phyloP scores from a whole-genome alignment of 192 early-diverging fungal genomes.

The Coemansia sp. region DNA sequence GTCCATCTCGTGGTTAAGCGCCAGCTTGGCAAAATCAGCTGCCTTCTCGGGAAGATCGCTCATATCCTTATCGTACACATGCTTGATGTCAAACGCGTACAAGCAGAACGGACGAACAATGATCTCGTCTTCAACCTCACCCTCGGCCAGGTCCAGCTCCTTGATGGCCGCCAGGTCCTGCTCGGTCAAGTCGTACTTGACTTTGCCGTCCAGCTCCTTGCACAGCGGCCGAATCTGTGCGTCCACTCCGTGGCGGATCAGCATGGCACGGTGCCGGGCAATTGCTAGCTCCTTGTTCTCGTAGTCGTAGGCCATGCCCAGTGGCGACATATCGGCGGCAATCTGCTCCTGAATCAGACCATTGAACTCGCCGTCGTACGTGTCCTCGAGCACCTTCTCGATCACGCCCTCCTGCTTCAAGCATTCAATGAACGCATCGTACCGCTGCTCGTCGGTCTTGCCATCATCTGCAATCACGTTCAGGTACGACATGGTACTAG shows the following conservation, averaged over 20 bases:
- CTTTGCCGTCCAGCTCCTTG: slow-evolving; percentile 46
- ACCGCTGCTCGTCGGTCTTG: slow-evolving; percentile 55
- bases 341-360: slow-evolving; percentile 51
- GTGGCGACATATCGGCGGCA: slow-evolving; percentile 43
- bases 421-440: slow-evolving; percentile 42
- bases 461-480: slow-evolving; percentile 39
- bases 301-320: slow-evolving; percentile 34
- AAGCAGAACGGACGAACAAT: slow-evolving; percentile 53
- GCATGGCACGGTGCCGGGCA: slow-evolving; percentile 49
- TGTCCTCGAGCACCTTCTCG: slow-evolving; percentile 40
- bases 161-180: slow-evolving; percentile 41
- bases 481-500: slow-evolving; percentile 39
- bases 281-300: slow-evolving; percentile 38
- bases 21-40: slow-evolving; percentile 45
- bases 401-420: slow-evolving; percentile 48
- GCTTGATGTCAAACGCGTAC: slow-evolving; percentile 48
- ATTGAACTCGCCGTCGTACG: slow-evolving; percentile 50
- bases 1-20: slow-evolving; percentile 55
- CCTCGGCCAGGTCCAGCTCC: slow-evolving; percentile 37
- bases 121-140: slow-evolving; percentile 50
- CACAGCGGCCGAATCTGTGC: slow-evolving; percentile 42
- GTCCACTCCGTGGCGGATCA: slow-evolving; percentile 38
- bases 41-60: slow-evolving; percentile 41
- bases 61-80: slow-evolving; percentile 49
- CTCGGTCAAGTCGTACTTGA: slow-evolving; percentile 51